A percentile compares a stretch with the other conserved stretches of the same genome.
These are phyloP conservation scores for Globisporangium alternatum DNA, from an alignment of 352 stramenopile genomes.

Conservation along the genomic window DNA sequence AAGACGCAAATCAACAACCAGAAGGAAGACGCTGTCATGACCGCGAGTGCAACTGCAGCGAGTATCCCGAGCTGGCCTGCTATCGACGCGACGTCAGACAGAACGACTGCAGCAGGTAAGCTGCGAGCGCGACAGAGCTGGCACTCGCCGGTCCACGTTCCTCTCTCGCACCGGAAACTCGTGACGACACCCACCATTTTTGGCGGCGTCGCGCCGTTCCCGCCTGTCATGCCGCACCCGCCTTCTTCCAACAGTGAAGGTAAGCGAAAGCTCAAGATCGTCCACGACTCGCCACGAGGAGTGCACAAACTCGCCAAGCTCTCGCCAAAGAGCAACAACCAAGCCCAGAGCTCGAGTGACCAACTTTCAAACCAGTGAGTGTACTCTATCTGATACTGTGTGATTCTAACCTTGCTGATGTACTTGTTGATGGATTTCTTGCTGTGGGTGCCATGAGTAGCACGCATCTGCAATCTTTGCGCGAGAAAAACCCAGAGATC, in stretches of 20 bases:
- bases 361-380: slow-evolving; percentile 25
- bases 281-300: slow-evolving; percentile 6
- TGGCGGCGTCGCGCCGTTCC: slow-evolving; percentile 34
- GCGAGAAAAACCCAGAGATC: slow-evolving; percentile 32
- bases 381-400: background rate
- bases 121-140: slow-evolving; percentile 37
- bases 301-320: slow-evolving; percentile 21
- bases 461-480: slow-evolving; percentile 27
- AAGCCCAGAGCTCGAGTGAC: slow-evolving; percentile 10
- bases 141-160: slow-evolving; percentile 58
- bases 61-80: background rate
- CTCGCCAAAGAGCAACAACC: slow-evolving; percentile 11
- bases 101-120: background rate
- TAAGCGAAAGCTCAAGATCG: slow-evolving; percentile 5
- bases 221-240: slow-evolving; percentile 21
- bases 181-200: slow-evolving; percentile 51
- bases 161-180: slow-evolving; percentile 60
- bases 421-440: background rate
- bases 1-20: slow-evolving; percentile 18
- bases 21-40: slow-evolving; percentile 12
- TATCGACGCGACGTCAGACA: background rate
- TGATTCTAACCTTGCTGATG: background rate
- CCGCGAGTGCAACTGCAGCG: background rate
- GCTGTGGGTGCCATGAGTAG: slow-evolving; percentile 4
- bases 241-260: slow-evolving; percentile 4